These are phyloP conservation scores for Aspergillus quadrilineatus DNA, from an alignment of 2,329 filamentous ascomycete genomes.

Conservation along the genomic window DNA sequence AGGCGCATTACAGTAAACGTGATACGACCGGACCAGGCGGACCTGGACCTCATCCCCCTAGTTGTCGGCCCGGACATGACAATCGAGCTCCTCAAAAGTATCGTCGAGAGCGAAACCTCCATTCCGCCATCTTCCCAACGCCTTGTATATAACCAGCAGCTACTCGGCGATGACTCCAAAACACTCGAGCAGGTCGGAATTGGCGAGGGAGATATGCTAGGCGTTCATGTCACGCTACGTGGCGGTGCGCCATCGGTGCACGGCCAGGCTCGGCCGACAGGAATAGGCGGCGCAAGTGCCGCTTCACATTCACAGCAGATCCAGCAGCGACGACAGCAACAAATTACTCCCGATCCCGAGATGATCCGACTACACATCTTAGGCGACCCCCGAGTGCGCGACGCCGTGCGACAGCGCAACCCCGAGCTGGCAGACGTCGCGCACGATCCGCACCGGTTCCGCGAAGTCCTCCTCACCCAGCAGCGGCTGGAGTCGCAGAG, in stretches of 20 bases:
- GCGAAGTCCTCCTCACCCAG: constrained; percentile 67
- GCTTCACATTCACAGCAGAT: constrained; percentile 34
- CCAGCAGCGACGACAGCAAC: constrained; percentile 31
- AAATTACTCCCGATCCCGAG: constrained; percentile 64
- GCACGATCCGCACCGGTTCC: constrained; percentile 74
- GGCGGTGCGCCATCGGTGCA: constrained; percentile 1
- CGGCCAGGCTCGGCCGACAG: constrained; percentile 26
- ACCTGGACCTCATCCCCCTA: constrained; percentile 75
- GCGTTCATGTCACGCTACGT: constrained; percentile 65
- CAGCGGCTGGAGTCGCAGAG: constrained; percentile 69
- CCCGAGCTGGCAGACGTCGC: constrained; percentile 75
- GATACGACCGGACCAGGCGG: constrained; percentile 67
- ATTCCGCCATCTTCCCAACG: constrained; percentile 73
- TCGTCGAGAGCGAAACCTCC: constrained; percentile 78
- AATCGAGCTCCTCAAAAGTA: constrained; percentile 79
- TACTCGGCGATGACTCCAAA: constrained; percentile 73
- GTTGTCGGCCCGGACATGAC: constrained; percentile 82
- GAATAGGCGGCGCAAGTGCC: constrained; percentile 25
- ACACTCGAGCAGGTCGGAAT: constrained; percentile 81
- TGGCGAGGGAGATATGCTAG: constrained; percentile 87
- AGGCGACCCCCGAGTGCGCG: constrained; percentile 70
- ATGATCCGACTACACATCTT: constrained; percentile 78
- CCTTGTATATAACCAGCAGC: constrained; percentile 84
- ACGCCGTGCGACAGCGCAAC: constrained; percentile 68
- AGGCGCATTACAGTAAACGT: constrained; percentile 90